Base-by-base conservation (phyloP, 306 rosid species). In the Dryas octopetala region DNA sequence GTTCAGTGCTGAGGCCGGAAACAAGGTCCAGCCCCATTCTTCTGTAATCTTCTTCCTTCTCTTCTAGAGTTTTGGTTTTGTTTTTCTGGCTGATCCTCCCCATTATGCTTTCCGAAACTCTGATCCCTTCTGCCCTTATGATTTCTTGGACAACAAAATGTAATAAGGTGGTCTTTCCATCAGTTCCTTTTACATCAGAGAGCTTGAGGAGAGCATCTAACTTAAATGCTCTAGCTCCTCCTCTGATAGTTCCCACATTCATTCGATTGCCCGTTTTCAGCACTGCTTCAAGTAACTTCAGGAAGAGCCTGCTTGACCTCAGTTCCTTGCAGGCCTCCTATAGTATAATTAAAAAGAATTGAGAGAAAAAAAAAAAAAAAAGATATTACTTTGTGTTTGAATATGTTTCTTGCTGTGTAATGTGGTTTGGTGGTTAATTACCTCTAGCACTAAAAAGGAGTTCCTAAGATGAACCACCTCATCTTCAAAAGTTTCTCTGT, bases 271-370 rank as follows among this genome's bases (percentile, higher is more conserved):
- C 99, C 8, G 99, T 96, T 85, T 96, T 96, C 0, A 96, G 86
- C 17, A 96, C 99, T 6, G 99, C 87, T 84, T 96, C 99, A 0
- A 96, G 92, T 58, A 96, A 48, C 64, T 96, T 96, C 80, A 88
- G 74, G 91, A 96, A 96, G 16, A 96, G 88, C 79, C 99, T 90
- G 87, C 98, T 96, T 74, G 99, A 96, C 63, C 90, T 80, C 66
- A 92, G 89, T 58, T 96, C 99, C 86, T 90, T 92, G 92, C 99
- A 96, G 2, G 99, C 99, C 19, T 96, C 98, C 99, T 96, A 45
- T 40, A 12, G 48, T 14, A 17, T 13, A 1, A 14, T 52, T 0
- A 51, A 0, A 61, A 12, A 5, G 1, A 63, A 75, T 17, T 15
- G 41, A 79, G 74, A 49, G 11, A n/a, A 38, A 9, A 28, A 26